phyloP scores from a whole-genome alignment of 1,139 yeast species.

The Protomyces arabidopsidicola region DNA sequence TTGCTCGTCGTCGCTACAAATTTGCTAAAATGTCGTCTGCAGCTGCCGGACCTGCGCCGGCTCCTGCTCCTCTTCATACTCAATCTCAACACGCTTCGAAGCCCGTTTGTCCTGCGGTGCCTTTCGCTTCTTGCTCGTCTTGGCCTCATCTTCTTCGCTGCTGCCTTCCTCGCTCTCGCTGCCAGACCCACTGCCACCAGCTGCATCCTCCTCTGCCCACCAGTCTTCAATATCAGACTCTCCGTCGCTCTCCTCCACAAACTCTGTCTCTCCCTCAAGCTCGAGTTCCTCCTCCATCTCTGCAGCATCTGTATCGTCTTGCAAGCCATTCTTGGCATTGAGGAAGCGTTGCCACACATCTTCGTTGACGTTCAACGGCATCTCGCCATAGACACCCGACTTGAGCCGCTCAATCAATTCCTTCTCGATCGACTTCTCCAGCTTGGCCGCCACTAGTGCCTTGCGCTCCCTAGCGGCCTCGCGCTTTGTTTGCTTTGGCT shows the following conservation, averaged over 20 bases:
- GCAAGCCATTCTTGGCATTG: slow-evolving; percentile 59
- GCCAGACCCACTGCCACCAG: slow-evolving; percentile 1
- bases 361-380: slow-evolving; percentile 93
- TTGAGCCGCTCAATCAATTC: slow-evolving; percentile 89
- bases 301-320: slow-evolving; percentile 59
- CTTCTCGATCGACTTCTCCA: slow-evolving; percentile 92
- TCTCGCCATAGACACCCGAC: slow-evolving; percentile 97
- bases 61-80: slow-evolving; percentile 28
- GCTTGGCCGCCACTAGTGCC: slow-evolving; percentile 92
- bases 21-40: slow-evolving; percentile 12
- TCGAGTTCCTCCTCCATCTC: slow-evolving; percentile 55
- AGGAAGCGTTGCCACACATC: slow-evolving; percentile 91
- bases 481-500: slow-evolving; percentile 89
- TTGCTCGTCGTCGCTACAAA: background rate
- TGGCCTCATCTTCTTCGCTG: slow-evolving; percentile 19
- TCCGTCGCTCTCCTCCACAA: slow-evolving; percentile 25
- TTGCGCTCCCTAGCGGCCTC: slow-evolving; percentile 92
- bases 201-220: slow-evolving; percentile 18
- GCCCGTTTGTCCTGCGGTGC: slow-evolving; percentile 16
- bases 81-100: slow-evolving; percentile 27
- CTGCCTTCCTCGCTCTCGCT: slow-evolving; percentile 6
- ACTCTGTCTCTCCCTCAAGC: slow-evolving; percentile 26
- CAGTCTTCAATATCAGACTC: slow-evolving; percentile 28
- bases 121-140: slow-evolving; percentile 18
- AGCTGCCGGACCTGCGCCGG: slow-evolving; percentile 1